phyloP scores from a whole-genome alignment of 192 early-diverging fungal species.

The Coemansia sp. region DNA sequence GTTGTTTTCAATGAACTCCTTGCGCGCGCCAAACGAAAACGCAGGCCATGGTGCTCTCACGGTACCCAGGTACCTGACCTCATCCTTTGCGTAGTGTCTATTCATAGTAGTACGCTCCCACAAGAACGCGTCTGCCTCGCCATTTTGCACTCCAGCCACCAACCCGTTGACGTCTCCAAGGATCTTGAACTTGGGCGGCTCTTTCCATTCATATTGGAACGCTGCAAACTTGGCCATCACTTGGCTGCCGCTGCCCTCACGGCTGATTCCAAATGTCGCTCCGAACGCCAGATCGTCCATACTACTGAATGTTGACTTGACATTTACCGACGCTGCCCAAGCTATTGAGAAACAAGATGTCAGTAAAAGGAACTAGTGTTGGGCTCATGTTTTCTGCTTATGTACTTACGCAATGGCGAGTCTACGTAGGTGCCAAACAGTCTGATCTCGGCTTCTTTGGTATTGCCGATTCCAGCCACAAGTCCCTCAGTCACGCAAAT shows the following conservation, averaged over 20 bases:
- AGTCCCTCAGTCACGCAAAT: conserved; percentile 89
- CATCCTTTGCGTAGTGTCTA: conserved; percentile 70
- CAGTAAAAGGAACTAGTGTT: not conserved
- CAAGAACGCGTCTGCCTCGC: conserved; percentile 75
- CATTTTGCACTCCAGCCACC: conserved; percentile 66
- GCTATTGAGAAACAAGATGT: conserved; percentile 33
- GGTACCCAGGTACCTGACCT: conserved; percentile 71
- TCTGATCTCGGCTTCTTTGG: conserved; percentile 55
- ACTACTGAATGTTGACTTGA: conserved; percentile 42
- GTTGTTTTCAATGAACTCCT: conserved; percentile 22
- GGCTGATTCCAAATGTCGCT: conserved; percentile 62
- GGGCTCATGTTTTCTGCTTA: not conserved
- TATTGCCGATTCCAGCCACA: conserved; percentile 59
- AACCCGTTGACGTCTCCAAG: conserved; percentile 77
- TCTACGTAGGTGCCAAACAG: conserved; percentile 83
- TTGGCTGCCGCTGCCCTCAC: conserved; percentile 81
- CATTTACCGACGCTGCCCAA: conserved; percentile 72
- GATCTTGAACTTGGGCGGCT: conserved; percentile 64
- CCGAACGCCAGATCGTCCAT: conserved; percentile 51
- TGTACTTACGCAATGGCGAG: conserved; percentile 66
- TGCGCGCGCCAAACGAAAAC: conserved; percentile 70
- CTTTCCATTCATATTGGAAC: conserved; percentile 62
- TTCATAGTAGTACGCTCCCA: conserved; percentile 96
- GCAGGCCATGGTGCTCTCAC: conserved; percentile 92
- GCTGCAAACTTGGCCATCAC: conserved; percentile 71